Evolutionary conservation across 108 stramenopile genomes (phyloP).

Genomic region (Cyclotella atomus): DNA sequence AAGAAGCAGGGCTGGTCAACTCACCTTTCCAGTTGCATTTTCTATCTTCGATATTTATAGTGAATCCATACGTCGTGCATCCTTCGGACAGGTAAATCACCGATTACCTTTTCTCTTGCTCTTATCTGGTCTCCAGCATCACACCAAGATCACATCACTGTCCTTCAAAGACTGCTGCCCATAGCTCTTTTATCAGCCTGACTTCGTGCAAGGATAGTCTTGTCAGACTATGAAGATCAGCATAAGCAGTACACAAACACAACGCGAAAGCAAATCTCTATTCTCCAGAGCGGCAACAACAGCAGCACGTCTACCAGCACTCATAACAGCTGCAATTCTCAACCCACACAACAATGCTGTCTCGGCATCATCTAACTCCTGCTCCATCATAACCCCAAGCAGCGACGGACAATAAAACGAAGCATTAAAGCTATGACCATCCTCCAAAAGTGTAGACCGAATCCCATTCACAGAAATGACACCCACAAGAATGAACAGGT

Average conservation of each 20-base stretch:
- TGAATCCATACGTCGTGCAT: no score
- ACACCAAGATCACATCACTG: no score
- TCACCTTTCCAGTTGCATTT: no score
- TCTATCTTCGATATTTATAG: no score
- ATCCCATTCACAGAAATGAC: constrained; percentile 2
- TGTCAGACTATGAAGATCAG: neutral
- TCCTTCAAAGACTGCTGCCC: no score
- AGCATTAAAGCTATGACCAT: neutral
- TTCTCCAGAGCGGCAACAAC: neutral
- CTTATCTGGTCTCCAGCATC: no score
- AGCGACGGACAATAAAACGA: neutral
- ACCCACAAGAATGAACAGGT: neutral
- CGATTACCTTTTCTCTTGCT: no score
- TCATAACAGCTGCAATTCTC: no score
- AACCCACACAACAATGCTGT: neutral
- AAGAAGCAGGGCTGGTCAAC: no score
- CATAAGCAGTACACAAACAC: neutral
- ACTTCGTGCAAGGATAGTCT: no score
- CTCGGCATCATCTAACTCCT: neutral
- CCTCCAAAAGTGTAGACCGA: neutral
- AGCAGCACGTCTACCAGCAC: neutral
- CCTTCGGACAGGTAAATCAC: no score
- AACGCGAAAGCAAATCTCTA: neutral
- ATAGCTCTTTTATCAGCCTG: no score
- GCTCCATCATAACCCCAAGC: neutral